Conservation (phyloP, 805 yeast species). For the Ogataea angusta region DNA sequence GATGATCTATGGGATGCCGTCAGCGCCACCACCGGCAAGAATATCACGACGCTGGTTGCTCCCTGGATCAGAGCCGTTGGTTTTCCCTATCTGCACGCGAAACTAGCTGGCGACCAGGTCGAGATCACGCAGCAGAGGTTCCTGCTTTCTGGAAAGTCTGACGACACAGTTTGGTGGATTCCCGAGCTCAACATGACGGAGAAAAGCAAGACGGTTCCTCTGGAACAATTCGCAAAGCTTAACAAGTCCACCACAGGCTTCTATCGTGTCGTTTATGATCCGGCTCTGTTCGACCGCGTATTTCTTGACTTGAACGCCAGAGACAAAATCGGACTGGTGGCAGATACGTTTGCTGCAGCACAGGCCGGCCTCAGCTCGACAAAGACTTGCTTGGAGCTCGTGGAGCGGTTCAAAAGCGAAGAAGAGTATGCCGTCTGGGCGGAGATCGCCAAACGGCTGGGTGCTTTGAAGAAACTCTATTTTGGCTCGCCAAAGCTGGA, state of each 20-base stretch:
- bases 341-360: conserved; percentile 50
- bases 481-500: conserved; percentile 33
- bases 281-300: conserved; percentile 37
- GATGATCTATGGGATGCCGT: conserved; percentile 70
- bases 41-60: conserved; percentile 57
- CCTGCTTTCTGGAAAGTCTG: conserved; percentile 57
- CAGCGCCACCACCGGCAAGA: conserved; percentile 57
- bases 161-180: conserved; percentile 57
- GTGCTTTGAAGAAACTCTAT: conserved; percentile 35
- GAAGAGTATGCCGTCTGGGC: conserved; percentile 51
- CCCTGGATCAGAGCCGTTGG: conserved; percentile 75
- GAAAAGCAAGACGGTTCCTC: conserved; percentile 19
- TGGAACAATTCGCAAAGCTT: conserved; percentile 36
- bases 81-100: conserved; percentile 62
- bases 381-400: conserved; percentile 42
- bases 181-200: conserved; percentile 37
- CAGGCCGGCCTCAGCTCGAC: conserved; percentile 43
- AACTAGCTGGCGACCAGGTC: conserved; percentile 36
- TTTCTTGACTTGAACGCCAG: conserved; percentile 41
- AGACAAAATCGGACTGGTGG: conserved; percentile 53
- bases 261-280: conserved; percentile 52
- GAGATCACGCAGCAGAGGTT: conserved; percentile 56
- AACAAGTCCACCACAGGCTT: conserved; percentile 51
- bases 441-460: conserved; percentile 44
- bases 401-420: conserved; percentile 35